Percentiles rank a stretch among this genome's conserved stretches.
phyloP scores from a whole-genome alignment of 768 basidiomycete species.

The Mrakia frigida region DNA sequence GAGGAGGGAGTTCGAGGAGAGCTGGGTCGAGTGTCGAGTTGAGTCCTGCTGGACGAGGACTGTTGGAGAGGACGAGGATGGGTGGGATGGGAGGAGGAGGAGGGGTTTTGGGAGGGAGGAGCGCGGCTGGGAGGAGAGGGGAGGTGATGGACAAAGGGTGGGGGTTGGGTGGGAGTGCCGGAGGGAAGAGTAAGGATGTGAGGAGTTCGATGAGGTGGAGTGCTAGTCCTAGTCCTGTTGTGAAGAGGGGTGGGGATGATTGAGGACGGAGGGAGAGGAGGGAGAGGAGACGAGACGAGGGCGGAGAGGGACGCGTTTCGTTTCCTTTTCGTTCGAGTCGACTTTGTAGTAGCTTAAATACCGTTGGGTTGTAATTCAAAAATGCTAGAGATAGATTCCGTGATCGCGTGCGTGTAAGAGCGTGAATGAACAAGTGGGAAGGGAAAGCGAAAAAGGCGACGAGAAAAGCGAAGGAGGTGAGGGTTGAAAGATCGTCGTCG shows the following conservation, averaged over 20 bases:
- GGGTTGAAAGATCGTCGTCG: too few species aligned
- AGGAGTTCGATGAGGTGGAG: constrained; percentile 35
- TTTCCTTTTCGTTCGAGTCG: not conserved
- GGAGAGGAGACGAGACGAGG: too few species aligned
- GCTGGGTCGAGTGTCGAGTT: constrained; percentile 20
- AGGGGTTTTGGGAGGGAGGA: not conserved
- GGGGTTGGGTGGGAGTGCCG: constrained; percentile 21
- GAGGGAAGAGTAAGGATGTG: constrained; percentile 29
- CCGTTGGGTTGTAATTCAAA: not conserved
- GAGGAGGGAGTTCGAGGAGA: constrained; percentile 22
- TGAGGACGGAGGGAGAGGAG: constrained; percentile 42
- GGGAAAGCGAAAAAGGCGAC: not conserved
- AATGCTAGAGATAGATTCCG: not conserved
- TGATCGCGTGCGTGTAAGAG: too few species aligned
- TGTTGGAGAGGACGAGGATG: constrained; percentile 24
- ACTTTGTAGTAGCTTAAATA: too few species aligned
- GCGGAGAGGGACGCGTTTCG: not conserved
- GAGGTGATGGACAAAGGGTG: constrained; percentile 30
- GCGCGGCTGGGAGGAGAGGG: constrained; percentile 27
- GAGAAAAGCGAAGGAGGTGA: not conserved
- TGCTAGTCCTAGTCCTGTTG: constrained; percentile 23
- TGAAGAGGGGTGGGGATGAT: constrained; percentile 48
- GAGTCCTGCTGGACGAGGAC: constrained; percentile 33
- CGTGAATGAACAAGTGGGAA: too few species aligned
- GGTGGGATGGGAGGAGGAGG: not conserved